Base-by-base conservation (phyloP, 2,329 filamentous ascomycete species). In the Ascocoryne sarcoides region DNA sequence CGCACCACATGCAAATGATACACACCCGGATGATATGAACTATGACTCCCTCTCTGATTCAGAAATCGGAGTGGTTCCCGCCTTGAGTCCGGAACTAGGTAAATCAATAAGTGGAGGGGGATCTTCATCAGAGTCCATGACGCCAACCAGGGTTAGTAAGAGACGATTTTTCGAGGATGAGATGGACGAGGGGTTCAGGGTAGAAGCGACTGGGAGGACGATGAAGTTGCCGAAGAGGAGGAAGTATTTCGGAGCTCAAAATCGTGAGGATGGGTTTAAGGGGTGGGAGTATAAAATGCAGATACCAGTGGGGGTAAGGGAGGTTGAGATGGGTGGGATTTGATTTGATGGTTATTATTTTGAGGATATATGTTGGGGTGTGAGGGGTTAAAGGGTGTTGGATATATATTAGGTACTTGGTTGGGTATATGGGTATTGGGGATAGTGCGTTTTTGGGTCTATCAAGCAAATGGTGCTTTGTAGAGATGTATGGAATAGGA, bases 231-330 rank as follows among this genome's bases (percentile, higher is more conserved):
- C 55, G 40, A 38, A 40, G 41, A 42, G 43, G 40, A 48, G 39
- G 46, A 43, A 42, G 39, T 46, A 20, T 37, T 17, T 18, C 39
- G 58, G 44, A 42, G 2, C 69, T 75, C 54, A 70, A 75, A 54
- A 75, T 73, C 47, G 60, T 62, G 47, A 37, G 36, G 17, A 58
- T 58, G 5, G 43, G 8, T 28, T 28, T 28, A 8, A n/a, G 26
- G 61, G 49, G 26, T 18, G 10, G 59, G 28, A 30, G 33, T 30
- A 5, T 9, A 40, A 18, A 41, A 47, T 40, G 31, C 59, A 4
- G 50, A 86, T 56, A 86, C 86, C n/a, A 17, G 30, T 14, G 5
- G 30, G 30, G 12, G 37, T 40, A 14, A 34, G 28, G 16, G 57
- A 59, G 37, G 49, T 55, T n/a, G 52, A 57, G 44, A 59, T 59